Base-by-base conservation (phyloP, 23 red algal genomes). In the Porphyridium purpureum region DNA sequence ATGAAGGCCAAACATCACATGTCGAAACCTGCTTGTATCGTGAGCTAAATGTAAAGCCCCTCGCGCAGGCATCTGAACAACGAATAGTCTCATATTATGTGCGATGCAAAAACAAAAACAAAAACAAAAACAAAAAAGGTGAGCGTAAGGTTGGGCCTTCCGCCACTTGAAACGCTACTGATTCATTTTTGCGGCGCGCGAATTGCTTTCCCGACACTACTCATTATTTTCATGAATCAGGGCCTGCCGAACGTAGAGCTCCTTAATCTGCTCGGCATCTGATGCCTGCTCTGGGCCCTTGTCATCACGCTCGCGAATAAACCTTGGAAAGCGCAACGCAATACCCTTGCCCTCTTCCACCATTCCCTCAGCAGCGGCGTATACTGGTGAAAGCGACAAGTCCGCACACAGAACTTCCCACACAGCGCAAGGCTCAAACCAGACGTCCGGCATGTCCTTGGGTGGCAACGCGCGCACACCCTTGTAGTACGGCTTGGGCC, bases 391-490 rank as follows among this genome's bases (percentile, higher is more conserved):
- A 15, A 98, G 28, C 0, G 62, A 66, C 52, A 85, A 40, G 44
- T 86, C 90, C 15, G 79, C 90, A 51, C 90, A 86, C 41, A 75
- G 60, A 36, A 81, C 71, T 42, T 86, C 79, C 90, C 90, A 98
- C 4, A 98, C 90, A 27, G 85, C 67, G 27, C 69, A 58, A 1
- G 90, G 56, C 47, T 98, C 79, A 21, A 94, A 75, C 88, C 88
- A 94, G 3, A 94, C 77, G 21, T 84, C 78, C 19, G 88, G 88
- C 11, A 41, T 17, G 31, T n/a, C n/a, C n/a, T n/a, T n/a, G n/a
- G n/a, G n/a, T n/a, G n/a, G n/a, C n/a, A n/a, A n/a, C n/a, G n/a
- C n/a, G n/a, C n/a, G n/a, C n/a, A n/a, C n/a, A n/a, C n/a, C n/a
- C n/a, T n/a, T n/a, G n/a, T 63, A 60, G 31, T 74, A 74, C 0